phyloP scores from a whole-genome alignment of 2,329 filamentous ascomycete genomes.

The Colletotrichum sp. region DNA sequence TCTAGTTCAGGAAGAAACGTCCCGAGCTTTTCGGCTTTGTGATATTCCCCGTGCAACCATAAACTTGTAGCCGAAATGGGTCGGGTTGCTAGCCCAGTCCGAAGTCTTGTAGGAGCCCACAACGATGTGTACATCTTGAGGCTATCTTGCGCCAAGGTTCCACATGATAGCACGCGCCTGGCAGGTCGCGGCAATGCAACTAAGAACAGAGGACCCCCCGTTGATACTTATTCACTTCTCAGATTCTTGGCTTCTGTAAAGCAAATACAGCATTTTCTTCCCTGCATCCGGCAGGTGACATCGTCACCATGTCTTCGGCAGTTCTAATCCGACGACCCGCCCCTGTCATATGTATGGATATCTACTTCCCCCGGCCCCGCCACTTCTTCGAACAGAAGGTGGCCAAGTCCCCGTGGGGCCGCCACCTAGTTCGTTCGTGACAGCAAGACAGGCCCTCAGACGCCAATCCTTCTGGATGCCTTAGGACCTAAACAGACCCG shows the following conservation, averaged over 20 bases:
- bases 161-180: not conserved
- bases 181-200: not conserved
- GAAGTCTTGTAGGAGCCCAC: not conserved
- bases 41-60: not conserved
- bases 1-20: not conserved
- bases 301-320: not conserved
- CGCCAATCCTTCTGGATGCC: not conserved
- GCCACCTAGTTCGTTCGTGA: not conserved
- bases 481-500: not conserved
- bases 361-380: not conserved
- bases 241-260: not conserved
- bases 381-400: not conserved
- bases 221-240: not conserved
- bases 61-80: not conserved
- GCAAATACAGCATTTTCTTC: not conserved
- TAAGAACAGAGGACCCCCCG: not conserved
- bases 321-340: not conserved
- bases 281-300: not conserved
- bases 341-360: not conserved
- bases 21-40: not conserved
- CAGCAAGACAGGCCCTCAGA: not conserved
- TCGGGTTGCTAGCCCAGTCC: not conserved
- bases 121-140: not conserved
- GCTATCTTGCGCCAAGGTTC: not conserved
- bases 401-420: not conserved